Conservation (phyloP, 345 rosid genomes). For the Trapa bicornis region DNA sequence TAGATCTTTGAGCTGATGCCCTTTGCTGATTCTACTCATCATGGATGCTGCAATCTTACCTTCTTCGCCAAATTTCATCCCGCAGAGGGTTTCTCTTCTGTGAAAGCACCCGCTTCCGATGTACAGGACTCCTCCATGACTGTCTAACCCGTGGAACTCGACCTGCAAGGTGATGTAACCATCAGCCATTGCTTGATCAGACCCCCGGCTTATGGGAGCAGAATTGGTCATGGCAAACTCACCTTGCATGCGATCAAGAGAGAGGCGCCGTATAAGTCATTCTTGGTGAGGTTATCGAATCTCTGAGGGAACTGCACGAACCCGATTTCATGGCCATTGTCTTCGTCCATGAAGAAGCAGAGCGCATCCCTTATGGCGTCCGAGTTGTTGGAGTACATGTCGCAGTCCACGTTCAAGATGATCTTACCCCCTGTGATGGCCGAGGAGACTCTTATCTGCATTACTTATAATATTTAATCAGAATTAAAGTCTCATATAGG, state of each 20-base stretch:
- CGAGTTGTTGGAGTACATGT: slow-evolving; percentile 66
- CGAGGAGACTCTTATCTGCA: slow-evolving; percentile 61
- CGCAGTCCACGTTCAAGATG: slow-evolving; percentile 65
- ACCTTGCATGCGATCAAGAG: slow-evolving; percentile 16
- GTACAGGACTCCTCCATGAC: slow-evolving; percentile 55
- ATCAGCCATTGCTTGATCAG: no score
- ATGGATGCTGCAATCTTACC: slow-evolving; percentile 1
- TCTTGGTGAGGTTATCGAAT: slow-evolving; percentile 38
- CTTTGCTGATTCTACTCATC: not conserved
- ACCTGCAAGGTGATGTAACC: slow-evolving; percentile 24
- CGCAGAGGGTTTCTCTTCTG: slow-evolving; percentile 57
- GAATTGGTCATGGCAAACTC: not conserved
- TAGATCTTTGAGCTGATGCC: slow-evolving; percentile 16
- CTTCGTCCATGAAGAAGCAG: slow-evolving; percentile 78
- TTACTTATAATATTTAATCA: not conserved
- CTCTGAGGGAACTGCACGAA: slow-evolving; percentile 59
- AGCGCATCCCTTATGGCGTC: slow-evolving; percentile 46
- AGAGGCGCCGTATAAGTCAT: slow-evolving; percentile 36
- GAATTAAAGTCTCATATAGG: not conserved
- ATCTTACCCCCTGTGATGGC: slow-evolving; percentile 43
- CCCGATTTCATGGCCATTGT: slow-evolving; percentile 45
- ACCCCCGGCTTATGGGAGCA: no score
- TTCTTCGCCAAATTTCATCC: slow-evolving; percentile 20
- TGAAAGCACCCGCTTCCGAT: slow-evolving; percentile 77
- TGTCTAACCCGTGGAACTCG: slow-evolving; percentile 54